Evolutionary conservation across 225 moss, liverwort and hornwort genomes (phyloP).

Genomic region (Bryoerythrophyllum caledonicum): DNA sequence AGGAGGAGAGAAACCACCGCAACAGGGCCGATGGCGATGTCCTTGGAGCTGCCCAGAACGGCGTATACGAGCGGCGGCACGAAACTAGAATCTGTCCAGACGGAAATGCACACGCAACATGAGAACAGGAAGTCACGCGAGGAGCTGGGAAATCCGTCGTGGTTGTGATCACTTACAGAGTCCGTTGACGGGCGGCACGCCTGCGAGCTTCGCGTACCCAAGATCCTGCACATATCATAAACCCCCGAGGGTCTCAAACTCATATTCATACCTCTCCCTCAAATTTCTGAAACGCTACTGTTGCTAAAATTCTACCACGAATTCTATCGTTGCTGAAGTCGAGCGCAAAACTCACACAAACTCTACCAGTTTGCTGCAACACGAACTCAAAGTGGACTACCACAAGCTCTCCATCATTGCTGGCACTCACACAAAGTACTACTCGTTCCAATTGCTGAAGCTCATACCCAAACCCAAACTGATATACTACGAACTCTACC

Average conservation of each 20-base stretch:
- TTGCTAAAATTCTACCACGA: too few relatives aligned
- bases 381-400: too few relatives aligned
- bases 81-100: conserved; percentile 67
- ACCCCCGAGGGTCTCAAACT: too few relatives aligned
- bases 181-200: conserved; percentile 44
- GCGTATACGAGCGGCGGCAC: conserved; percentile 70
- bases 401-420: too few relatives aligned
- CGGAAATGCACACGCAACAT: background rate
- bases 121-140: background rate
- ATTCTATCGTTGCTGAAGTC: too few relatives aligned
- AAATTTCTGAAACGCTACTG: too few relatives aligned
- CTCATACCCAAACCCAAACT: too few relatives aligned
- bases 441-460: too few relatives aligned
- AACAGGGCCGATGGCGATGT: conserved; percentile 79
- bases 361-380: too few relatives aligned
- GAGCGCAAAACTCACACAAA: too few relatives aligned
- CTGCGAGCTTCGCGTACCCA: conserved; percentile 69
- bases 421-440: too few relatives aligned
- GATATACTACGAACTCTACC: too few relatives aligned
- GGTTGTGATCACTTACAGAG: conserved; percentile 54
- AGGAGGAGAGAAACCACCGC: conserved; percentile 72
- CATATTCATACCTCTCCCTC: background rate
- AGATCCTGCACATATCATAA: conserved; percentile 55
- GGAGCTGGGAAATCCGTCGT: background rate
- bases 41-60: conserved; percentile 56